Evolutionary conservation across 805 yeast genomes (phyloP), one percentile per base, ranked within the genome.

Genomic region (Candida maesae): DNA sequence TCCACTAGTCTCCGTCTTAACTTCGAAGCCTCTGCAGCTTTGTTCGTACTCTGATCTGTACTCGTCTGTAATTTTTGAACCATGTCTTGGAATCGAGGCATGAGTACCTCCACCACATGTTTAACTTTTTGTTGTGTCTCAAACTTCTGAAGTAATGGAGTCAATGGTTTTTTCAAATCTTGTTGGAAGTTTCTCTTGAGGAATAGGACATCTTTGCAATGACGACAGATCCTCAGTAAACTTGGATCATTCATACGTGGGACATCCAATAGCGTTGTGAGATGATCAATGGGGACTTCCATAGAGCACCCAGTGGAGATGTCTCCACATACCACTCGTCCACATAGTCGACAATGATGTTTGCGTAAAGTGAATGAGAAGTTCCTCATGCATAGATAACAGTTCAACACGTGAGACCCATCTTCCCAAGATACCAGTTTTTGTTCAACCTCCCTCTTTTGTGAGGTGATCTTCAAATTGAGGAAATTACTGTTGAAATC

Each of bases 271-370:
- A 44, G 15, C 15, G 51, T 30, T 14, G 51, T 31, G 21, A 65
- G 43, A 8, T 44, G 44, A 16, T 36, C 58, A 2, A 81, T 51
- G 0, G 86, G 86, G 0, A 87, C 81, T 41, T 78, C 77, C 56
- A 79, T 76, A 0, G 96, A 88, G 59, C 99, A 91, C 12, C 67
- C 80, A 8, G 68, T 73, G 36, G 45, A 64, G 38, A 60, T 51
- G 49, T 80, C 81, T 19, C 83, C 95, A 64, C 97, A 91, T 0
- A 88, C 86, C 2, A 84, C 76, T 20, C 62, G 56, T 0, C 98
- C 98, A 66, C 99, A 91, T 19, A 89, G 60, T 27, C 98, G 67
- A 60, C 99, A 93, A 59, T 91, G 99, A 58, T 93, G 98, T 49
- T 83, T 86, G 37, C 97, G 66, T 18, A 74, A 51, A 0, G 78